Percentiles rank a stretch among this genome's conserved stretches.
Evolutionary conservation across 73 alveolate genomes (phyloP).

Genomic region (Tetrahymena malaccensis): DNA sequence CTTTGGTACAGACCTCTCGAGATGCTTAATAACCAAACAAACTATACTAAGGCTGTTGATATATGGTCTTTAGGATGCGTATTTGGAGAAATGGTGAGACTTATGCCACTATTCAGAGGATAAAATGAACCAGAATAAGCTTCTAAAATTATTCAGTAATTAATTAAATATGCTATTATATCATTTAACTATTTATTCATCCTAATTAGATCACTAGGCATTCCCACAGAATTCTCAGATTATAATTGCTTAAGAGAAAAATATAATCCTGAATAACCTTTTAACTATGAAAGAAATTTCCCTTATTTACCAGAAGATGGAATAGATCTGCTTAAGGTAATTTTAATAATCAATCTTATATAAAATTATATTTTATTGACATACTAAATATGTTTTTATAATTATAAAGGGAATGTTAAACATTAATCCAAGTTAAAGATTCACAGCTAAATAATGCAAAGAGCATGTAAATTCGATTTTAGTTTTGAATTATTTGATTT

Average conservation of each 20-base stretch:
- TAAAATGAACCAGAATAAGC: slow-evolving; percentile 43
- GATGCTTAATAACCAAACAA: slow-evolving; percentile 62
- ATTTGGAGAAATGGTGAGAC: slow-evolving; percentile 20
- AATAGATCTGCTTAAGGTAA: background rate
- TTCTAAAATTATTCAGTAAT: background rate
- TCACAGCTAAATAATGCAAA: slow-evolving; percentile 79
- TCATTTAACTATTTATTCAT: slow-evolving; percentile 68
- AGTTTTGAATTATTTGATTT: background rate
- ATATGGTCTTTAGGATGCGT: slow-evolving; percentile 39
- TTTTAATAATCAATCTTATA: background rate
- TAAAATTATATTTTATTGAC: background rate
- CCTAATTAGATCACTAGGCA: slow-evolving; percentile 73
- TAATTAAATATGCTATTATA: slow-evolving; percentile 41
- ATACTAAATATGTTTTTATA: slow-evolving; percentile 14
- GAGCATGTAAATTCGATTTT: slow-evolving; percentile 31
- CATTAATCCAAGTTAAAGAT: slow-evolving; percentile 70
- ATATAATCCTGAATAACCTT: slow-evolving; percentile 43
- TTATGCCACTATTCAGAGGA: slow-evolving; percentile 4
- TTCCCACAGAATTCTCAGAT: slow-evolving; percentile 41
- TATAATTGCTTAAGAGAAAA: slow-evolving; percentile 31
- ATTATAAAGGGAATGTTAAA: slow-evolving; percentile 63
- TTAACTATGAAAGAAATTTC: slow-evolving; percentile 41
- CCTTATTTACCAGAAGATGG: slow-evolving; percentile 43
- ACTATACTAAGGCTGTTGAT: slow-evolving; percentile 59
- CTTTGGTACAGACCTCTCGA: slow-evolving; percentile 94